Conservation (phyloP, 2,329 filamentous ascomycete species). For the Endoconidiophora polonica region DNA sequence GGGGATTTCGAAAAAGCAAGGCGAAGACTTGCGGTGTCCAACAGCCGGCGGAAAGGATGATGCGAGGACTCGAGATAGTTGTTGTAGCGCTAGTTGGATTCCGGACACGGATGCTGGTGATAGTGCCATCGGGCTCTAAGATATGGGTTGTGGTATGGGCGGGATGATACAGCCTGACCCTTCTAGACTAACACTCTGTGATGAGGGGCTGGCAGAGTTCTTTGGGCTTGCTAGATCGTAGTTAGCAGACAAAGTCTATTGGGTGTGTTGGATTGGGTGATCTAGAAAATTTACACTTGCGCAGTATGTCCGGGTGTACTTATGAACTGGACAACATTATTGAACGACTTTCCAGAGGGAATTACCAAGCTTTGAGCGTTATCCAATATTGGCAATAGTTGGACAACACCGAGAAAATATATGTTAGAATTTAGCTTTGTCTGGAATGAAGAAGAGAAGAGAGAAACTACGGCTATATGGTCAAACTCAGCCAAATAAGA, state of each 20-base stretch:
- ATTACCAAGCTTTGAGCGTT: too few relatives aligned
- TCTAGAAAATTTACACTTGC: conserved; percentile 39
- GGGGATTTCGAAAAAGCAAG: conserved; percentile 43
- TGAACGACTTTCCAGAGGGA: too few relatives aligned
- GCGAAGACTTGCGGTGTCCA: conserved; percentile 55
- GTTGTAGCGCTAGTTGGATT: conserved; percentile 28
- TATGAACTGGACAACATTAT: conserved; percentile 39
- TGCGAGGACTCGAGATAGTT: conserved; percentile 42
- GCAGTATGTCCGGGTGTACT: conserved; percentile 43
- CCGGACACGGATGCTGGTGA: conserved; percentile 35
- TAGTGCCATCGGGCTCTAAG: conserved; percentile 30
- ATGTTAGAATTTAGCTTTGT: too few relatives aligned
- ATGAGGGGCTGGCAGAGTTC: conserved; percentile 50
- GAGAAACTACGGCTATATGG: too few relatives aligned
- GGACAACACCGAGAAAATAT: too few relatives aligned
- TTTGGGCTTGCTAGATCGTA: conserved; percentile 40
- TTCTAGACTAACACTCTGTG: conserved; percentile 35
- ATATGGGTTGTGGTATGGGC: conserved; percentile 36
- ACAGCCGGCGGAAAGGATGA: conserved; percentile 52
- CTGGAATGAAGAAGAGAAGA: too few relatives aligned
- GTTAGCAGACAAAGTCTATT: not conserved
- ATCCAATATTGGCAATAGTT: too few relatives aligned
- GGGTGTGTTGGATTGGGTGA: not conserved
- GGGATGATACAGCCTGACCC: conserved; percentile 51
- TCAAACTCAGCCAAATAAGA: too few relatives aligned